Conservation (phyloP, 2,329 filamentous ascomycete species). For the Colletotrichum tanaceti region DNA sequence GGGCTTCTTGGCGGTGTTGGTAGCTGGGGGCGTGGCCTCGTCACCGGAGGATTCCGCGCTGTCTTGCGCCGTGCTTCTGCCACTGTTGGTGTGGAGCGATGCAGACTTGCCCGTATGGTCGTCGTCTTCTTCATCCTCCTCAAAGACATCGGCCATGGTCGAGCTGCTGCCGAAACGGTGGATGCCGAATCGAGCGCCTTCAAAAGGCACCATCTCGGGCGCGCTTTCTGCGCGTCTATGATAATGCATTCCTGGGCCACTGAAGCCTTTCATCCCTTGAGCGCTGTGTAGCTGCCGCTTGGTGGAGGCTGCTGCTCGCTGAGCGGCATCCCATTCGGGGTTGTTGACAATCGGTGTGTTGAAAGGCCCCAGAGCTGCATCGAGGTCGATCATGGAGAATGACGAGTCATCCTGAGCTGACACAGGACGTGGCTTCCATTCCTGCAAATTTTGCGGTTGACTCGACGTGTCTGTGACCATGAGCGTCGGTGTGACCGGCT, state of each 20-base stretch:
- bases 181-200: slow-evolving; percentile 67
- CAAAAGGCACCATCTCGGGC: slow-evolving; percentile 81
- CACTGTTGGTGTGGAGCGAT: slow-evolving; percentile 26
- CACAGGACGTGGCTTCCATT: slow-evolving; percentile 53
- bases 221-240: slow-evolving; percentile 84
- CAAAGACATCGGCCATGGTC: slow-evolving; percentile 87
- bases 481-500: slow-evolving; percentile 53
- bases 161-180: slow-evolving; percentile 74
- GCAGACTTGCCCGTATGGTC: slow-evolving; percentile 57
- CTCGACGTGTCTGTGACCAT: slow-evolving; percentile 56
- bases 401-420: slow-evolving; percentile 64
- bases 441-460: slow-evolving; percentile 44
- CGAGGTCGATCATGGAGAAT: slow-evolving; percentile 89
- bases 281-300: slow-evolving; percentile 82
- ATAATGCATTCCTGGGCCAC: slow-evolving; percentile 77
- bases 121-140: slow-evolving; percentile 80
- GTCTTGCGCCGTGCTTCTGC: slow-evolving; percentile 7
- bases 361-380: slow-evolving; percentile 92
- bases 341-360: slow-evolving; percentile 79
- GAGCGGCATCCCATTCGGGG: slow-evolving; percentile 75
- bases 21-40: slow-evolving; percentile 51
- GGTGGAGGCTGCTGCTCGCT: slow-evolving; percentile 63
- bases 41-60: slow-evolving; percentile 40
- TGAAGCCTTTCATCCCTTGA: slow-evolving; percentile 75
- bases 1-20: slow-evolving; percentile 41